These are phyloP conservation scores for Boletus tylopilopsis DNA, from an alignment of 768 basidiomycete genomes.

Conservation along the genomic window DNA sequence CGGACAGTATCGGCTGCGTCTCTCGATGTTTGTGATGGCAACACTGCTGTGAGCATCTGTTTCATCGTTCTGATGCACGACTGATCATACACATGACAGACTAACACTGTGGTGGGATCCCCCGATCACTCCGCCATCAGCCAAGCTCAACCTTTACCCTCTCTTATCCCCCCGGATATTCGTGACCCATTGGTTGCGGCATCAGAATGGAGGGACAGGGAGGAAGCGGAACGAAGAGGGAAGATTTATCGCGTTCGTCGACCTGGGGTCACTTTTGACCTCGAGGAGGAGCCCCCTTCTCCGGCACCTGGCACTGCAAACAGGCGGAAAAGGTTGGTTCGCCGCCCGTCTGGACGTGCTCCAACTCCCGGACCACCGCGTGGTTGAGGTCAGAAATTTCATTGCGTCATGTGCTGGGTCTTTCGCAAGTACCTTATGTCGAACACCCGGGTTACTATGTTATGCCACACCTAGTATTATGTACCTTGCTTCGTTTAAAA, in stretches of 20 bases:
- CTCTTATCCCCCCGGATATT: slow-evolving; percentile 44
- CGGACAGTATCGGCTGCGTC: slow-evolving; percentile 72
- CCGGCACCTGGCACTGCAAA: slow-evolving; percentile 27
- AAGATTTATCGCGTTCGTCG: slow-evolving; percentile 40
- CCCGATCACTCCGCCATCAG: slow-evolving; percentile 70
- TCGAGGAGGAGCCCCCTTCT: slow-evolving; percentile 50
- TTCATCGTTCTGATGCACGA: background rate
- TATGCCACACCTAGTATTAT: slow-evolving; percentile 26
- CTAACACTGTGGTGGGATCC: slow-evolving; percentile 71
- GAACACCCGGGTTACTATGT: slow-evolving; percentile 24
- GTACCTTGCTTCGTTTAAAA: slow-evolving; percentile 19
- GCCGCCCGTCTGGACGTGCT: slow-evolving; percentile 29
- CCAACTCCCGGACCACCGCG: slow-evolving; percentile 23
- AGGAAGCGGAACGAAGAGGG: slow-evolving; percentile 48
- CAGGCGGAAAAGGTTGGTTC: slow-evolving; percentile 26
- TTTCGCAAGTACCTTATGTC: slow-evolving; percentile 23
- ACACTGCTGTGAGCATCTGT: slow-evolving; percentile 56
- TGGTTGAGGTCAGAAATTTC: slow-evolving; percentile 11
- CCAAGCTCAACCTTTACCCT: slow-evolving; percentile 46
- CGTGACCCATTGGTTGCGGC: slow-evolving; percentile 66
- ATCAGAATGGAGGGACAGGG: slow-evolving; percentile 65
- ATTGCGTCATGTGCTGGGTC: background rate
- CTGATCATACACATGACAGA: slow-evolving; percentile 31
- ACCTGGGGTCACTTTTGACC: slow-evolving; percentile 66
- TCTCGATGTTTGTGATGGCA: slow-evolving; percentile 72